Evolutionary conservation across 2,329 filamentous ascomycete species (phyloP), one percentile per base, ranked within the genome.

Genomic region (Fusarium floridanum): DNA sequence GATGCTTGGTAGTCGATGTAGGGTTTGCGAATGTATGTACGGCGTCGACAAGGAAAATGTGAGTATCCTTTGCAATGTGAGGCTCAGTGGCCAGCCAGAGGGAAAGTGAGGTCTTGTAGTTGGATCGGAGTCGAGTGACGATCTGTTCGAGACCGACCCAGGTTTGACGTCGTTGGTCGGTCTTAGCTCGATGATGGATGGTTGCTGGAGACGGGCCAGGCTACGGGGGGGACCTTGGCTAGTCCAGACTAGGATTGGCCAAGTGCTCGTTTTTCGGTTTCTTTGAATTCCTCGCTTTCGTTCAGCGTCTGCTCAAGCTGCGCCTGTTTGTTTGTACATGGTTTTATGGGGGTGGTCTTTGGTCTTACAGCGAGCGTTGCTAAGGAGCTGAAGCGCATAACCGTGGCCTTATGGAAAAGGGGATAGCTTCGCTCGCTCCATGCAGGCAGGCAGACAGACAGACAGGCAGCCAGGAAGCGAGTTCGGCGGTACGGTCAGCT

Each of bases 151-250:
- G 73, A 64, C 57, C 55, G 55, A 37, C 20, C 55, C 20, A 68
- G 32, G 66, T 76, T 48, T 78, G 76, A 78, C 76, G 76, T 78
- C 67, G 76, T 74, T 65, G 74, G 64, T 72, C 62, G 67, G 66
- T 65, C 56, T 72, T 73, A 75, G 72, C 70, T 55, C 56, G 66
- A 60, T 72, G 61, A 60, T 64, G 53, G 53, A 60, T 64, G 53
- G 53, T 50, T 71, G 61, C 50, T 67, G 53, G 60, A 70, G 72
- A 74, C 61, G 37, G 53, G 57, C 53, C 41, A 74, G 61, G 60
- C 70, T 73, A 70, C 37, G 60, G 55, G 48, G 56, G 48, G 37
- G 32, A 24, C 22, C 27, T 32, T 32, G 27, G 48, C 41, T 68
- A 61, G 61, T 41, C 72, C 65, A 73, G 48, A 50, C 69, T 66